phyloP scores from a whole-genome alignment of 441 rosid genomes.

The Viola pubescens region DNA sequence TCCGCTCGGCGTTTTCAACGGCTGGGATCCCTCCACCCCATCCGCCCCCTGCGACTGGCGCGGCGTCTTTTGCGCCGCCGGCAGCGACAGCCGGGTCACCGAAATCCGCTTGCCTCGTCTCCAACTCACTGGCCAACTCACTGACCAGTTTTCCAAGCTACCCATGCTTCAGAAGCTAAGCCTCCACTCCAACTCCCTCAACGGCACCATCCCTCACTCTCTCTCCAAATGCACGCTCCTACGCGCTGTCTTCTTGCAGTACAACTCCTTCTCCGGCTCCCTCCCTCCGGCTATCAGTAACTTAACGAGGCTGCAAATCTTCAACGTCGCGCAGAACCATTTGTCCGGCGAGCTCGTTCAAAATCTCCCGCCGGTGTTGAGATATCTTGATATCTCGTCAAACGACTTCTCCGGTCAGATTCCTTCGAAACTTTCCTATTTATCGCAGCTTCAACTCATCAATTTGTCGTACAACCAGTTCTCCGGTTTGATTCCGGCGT shows the following conservation, averaged over 20 bases:
- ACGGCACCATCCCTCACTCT: slow-evolving; percentile 73
- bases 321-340: slow-evolving; percentile 60
- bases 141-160: slow-evolving; percentile 46
- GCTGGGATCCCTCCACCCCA: slow-evolving; percentile 71
- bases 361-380: slow-evolving; percentile 43
- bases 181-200: slow-evolving; percentile 67
- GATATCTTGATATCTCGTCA: slow-evolving; percentile 58
- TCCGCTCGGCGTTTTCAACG: slow-evolving; percentile 58
- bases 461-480: slow-evolving; percentile 75
- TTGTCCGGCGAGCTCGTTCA: slow-evolving; percentile 72
- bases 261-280: slow-evolving; percentile 71
- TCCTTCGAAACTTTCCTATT: slow-evolving; percentile 43
- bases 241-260: slow-evolving; percentile 66
- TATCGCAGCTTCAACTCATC: slow-evolving; percentile 62
- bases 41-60: slow-evolving; percentile 91
- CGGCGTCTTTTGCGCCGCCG: slow-evolving; percentile 48
- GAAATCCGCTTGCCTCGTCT: slow-evolving; percentile 76
- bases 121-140: slow-evolving; percentile 60
- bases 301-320: slow-evolving; percentile 47
- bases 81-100: slow-evolving; percentile 56
- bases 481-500: slow-evolving; percentile 65
- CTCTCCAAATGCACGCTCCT: slow-evolving; percentile 66
- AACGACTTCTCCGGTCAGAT: slow-evolving; percentile 60
- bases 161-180: slow-evolving; percentile 55
- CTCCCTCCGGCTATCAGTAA: slow-evolving; percentile 55